phyloP scores from a whole-genome alignment of 306 rosid genomes.

The Chamaecrista fasciculata region DNA sequence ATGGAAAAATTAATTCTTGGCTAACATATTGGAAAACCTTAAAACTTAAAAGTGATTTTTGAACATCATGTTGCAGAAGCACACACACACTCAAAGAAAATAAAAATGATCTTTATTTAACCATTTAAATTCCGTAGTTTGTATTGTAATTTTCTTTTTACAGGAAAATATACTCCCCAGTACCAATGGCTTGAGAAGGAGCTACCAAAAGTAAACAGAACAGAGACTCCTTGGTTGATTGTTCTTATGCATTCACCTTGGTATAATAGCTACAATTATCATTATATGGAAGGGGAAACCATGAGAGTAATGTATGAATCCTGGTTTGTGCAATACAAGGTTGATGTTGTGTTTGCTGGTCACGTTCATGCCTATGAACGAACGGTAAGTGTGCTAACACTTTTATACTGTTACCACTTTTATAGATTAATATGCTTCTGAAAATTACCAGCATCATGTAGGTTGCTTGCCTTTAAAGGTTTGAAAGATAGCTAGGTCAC shows the following conservation, averaged over 20 bases:
- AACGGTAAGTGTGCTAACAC: slow-evolving; percentile 55
- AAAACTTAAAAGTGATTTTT: slow-evolving; percentile 34
- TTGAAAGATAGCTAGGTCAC: neutral
- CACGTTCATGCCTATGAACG: slow-evolving; percentile 96
- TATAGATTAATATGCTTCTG: slow-evolving; percentile 2
- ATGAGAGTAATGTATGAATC: slow-evolving; percentile 79
- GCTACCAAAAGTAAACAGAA: slow-evolving; percentile 68
- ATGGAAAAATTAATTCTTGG: slow-evolving; percentile 15
- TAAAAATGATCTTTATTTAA: neutral
- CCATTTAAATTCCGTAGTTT: neutral
- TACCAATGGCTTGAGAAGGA: slow-evolving; percentile 71
- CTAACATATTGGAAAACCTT: slow-evolving; percentile 34
- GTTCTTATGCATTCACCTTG: slow-evolving; percentile 74
- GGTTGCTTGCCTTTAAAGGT: neutral
- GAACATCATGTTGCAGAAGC: neutral
- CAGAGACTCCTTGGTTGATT: slow-evolving; percentile 86
- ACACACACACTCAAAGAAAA: neutral
- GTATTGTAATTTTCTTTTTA: neutral
- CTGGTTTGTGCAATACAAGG: slow-evolving; percentile 72
- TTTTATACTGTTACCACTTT: neutral
- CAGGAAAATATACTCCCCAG: slow-evolving; percentile 87
- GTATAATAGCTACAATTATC: slow-evolving; percentile 71
- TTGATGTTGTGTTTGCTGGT: slow-evolving; percentile 81
- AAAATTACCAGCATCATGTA: slow-evolving; percentile 14
- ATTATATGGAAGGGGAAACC: slow-evolving; percentile 92